These are phyloP conservation scores for Hylodesmum podocarpum DNA, from an alignment of 306 rosid species.

Conservation along the genomic window DNA sequence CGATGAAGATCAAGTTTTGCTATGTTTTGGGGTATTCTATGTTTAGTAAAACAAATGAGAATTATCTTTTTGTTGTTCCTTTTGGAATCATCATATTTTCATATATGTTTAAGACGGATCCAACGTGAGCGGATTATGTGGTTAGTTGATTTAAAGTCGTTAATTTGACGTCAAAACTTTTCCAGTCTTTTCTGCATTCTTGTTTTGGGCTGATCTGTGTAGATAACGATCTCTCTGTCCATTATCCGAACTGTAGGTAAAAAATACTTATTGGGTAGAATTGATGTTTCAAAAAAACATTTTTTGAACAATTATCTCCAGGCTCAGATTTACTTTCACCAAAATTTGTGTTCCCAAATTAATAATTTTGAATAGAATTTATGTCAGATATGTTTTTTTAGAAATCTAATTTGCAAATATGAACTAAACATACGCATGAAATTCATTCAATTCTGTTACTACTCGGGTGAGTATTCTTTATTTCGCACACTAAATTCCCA, in stretches of 20 bases:
- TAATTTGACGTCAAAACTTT: not conserved
- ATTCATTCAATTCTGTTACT: too few relatives aligned
- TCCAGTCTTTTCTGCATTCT: not conserved
- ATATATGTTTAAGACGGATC: not conserved
- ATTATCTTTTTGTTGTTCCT: not conserved
- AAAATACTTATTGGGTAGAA: not conserved
- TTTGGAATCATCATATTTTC: not conserved
- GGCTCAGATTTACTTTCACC: not conserved
- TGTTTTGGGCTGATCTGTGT: not conserved
- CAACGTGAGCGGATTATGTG: not conserved
- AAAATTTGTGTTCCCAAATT: not conserved
- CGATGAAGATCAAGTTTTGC: slow-evolving; percentile 10
- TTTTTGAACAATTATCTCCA: not conserved
- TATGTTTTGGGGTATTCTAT: not conserved
- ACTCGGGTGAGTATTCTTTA: too few relatives aligned
- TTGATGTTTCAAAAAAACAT: not conserved
- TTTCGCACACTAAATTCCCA: too few relatives aligned
- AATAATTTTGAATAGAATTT: not conserved
- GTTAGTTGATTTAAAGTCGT: not conserved
- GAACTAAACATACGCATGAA: not conserved
- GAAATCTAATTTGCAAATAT: not conserved
- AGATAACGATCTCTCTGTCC: not conserved
- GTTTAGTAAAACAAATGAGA: not conserved
- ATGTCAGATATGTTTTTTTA: not conserved
- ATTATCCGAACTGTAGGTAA: not conserved